Conservation (phyloP, 2,329 filamentous ascomycete species). For the Nemania abortiva region DNA sequence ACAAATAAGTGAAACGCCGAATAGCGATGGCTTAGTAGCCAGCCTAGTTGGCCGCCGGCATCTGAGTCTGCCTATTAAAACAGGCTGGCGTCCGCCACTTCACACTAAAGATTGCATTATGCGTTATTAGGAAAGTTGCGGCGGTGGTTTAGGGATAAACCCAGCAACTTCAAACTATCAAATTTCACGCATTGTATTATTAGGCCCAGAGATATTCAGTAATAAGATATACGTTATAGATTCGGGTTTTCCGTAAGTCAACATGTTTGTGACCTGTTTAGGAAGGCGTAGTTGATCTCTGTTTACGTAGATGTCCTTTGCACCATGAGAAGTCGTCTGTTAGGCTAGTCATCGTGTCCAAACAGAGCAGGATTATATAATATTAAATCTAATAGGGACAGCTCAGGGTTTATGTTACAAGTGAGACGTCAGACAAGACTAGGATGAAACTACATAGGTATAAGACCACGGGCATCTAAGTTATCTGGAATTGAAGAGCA, state of each 20-base stretch:
- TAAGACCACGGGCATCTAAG: too few species aligned
- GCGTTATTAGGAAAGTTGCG: neutral
- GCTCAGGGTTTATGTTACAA: too few species aligned
- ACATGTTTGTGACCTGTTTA: too few species aligned
- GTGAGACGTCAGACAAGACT: too few species aligned
- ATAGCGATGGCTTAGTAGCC: slow-evolving; percentile 7
- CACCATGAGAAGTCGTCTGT: too few species aligned
- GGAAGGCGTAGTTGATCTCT: too few species aligned
- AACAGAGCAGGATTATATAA: too few species aligned
- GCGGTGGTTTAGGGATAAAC: neutral
- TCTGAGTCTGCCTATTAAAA: neutral
- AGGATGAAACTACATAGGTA: too few species aligned
- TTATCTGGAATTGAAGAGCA: too few species aligned
- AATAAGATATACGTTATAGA: neutral
- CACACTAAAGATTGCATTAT: neutral
- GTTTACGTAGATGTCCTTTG: too few species aligned
- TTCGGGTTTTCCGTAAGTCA: neutral
- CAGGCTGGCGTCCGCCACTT: neutral
- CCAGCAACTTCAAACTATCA: neutral
- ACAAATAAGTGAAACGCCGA: slow-evolving; percentile 31
- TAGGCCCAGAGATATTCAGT: neutral
- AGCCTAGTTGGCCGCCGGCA: neutral
- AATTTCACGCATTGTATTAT: neutral
- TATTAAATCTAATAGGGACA: too few species aligned
- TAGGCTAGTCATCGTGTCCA: too few species aligned